phyloP scores from a whole-genome alignment of 2,329 filamentous ascomycete genomes.

The Calonectria pauciramosa region DNA sequence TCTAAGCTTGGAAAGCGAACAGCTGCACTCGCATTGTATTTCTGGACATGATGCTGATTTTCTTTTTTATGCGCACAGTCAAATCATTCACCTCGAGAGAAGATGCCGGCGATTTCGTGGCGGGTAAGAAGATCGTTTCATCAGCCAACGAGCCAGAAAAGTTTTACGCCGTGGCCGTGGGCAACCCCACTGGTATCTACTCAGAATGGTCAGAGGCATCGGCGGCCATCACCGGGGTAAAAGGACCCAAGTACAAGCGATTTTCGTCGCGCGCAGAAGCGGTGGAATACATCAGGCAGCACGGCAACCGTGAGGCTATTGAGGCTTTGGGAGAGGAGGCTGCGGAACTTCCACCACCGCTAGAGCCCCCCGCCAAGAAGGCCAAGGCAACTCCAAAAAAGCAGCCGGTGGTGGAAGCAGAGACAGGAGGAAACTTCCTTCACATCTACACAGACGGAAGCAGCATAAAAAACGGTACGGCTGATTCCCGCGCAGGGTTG shows the following conservation, averaged over 20 bases:
- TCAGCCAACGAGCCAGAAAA: slow-evolving; percentile 58
- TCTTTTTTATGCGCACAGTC: slow-evolving; percentile 63
- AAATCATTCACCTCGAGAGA: slow-evolving; percentile 81
- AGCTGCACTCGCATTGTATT: background rate
- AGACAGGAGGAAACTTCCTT: slow-evolving; percentile 44
- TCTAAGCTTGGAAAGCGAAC: background rate
- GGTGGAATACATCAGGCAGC: slow-evolving; percentile 77
- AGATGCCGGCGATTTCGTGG: slow-evolving; percentile 85
- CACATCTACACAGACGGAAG: slow-evolving; percentile 75
- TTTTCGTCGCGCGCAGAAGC: slow-evolving; percentile 80
- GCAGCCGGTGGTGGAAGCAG: slow-evolving; percentile 17
- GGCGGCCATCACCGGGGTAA: slow-evolving; percentile 80
- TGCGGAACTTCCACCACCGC: slow-evolving; percentile 36
- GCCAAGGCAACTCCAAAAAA: slow-evolving; percentile 48
- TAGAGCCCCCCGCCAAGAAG: slow-evolving; percentile 40
- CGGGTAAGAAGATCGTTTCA: slow-evolving; percentile 64
- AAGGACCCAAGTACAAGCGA: slow-evolving; percentile 78
- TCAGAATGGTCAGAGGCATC: slow-evolving; percentile 77
- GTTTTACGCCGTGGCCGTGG: slow-evolving; percentile 74
- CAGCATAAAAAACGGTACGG: slow-evolving; percentile 69
- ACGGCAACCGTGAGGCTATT: slow-evolving; percentile 60
- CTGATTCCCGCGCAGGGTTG: slow-evolving; percentile 69
- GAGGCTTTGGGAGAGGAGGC: slow-evolving; percentile 54
- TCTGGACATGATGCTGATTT: slow-evolving; percentile 22
- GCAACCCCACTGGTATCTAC: slow-evolving; percentile 71